Evolutionary conservation across 2,329 filamentous ascomycete species (phyloP).

Genomic region (Fusarium chuoi): DNA sequence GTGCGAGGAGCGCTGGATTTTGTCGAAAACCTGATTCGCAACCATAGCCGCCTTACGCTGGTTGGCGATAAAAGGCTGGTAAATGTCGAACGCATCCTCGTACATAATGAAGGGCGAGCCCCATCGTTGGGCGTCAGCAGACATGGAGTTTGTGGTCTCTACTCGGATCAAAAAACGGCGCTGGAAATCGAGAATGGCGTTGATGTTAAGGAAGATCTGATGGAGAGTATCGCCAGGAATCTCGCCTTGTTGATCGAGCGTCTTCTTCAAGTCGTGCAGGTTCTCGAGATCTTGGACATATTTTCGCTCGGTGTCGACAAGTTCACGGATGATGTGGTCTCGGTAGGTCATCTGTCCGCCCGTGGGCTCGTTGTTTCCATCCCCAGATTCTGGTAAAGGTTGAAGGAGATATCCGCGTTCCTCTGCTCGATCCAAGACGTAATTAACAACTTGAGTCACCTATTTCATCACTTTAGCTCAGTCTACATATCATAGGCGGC

Average conservation of each 20-base stretch:
- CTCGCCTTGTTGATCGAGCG: slow-evolving; percentile 85
- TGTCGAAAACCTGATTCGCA: slow-evolving; percentile 87
- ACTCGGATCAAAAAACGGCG: slow-evolving; percentile 94
- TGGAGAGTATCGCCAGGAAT: slow-evolving; percentile 91
- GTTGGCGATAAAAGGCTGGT: slow-evolving; percentile 97
- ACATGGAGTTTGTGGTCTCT: slow-evolving; percentile 91
- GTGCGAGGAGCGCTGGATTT: slow-evolving; percentile 79
- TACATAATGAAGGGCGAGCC: slow-evolving; percentile 89
- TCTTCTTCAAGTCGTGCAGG: slow-evolving; percentile 89
- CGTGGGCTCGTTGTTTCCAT: slow-evolving; percentile 59
- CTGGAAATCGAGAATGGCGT: slow-evolving; percentile 94
- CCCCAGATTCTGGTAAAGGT: slow-evolving; percentile 67
- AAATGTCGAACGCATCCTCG: slow-evolving; percentile 89
- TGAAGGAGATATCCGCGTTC: slow-evolving; percentile 77
- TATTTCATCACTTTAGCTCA: slow-evolving; percentile 28
- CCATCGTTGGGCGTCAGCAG: slow-evolving; percentile 85
- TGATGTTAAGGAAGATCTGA: slow-evolving; percentile 96
- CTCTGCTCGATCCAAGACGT: slow-evolving; percentile 87
- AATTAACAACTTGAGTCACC: slow-evolving; percentile 91
- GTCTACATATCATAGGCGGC: neutral
- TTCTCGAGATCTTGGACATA: slow-evolving; percentile 98
- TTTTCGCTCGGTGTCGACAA: slow-evolving; percentile 95
- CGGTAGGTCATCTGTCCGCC: slow-evolving; percentile 77
- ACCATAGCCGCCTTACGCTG: slow-evolving; percentile 88
- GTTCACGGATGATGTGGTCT: slow-evolving; percentile 89